Percentiles rank a stretch among this genome's conserved stretches.
These are phyloP conservation scores for Suillus discolor DNA, from an alignment of 768 basidiomycete species.

Conservation along the genomic window DNA sequence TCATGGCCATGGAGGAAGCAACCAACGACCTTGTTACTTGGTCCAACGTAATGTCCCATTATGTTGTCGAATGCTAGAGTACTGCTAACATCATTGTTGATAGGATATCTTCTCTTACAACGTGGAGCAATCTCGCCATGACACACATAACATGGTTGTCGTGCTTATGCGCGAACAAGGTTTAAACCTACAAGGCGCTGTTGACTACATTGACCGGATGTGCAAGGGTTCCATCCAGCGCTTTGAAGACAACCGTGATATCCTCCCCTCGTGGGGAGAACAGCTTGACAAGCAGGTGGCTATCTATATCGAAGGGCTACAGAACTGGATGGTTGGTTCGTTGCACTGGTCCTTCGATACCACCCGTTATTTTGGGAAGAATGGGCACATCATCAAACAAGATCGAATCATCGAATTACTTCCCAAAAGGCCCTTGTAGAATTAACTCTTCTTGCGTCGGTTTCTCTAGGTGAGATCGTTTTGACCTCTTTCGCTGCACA, in stretches of 20 bases:
- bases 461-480: neutral
- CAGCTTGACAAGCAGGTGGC: slow-evolving; percentile 60
- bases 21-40: slow-evolving; percentile 56
- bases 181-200: slow-evolving; percentile 58
- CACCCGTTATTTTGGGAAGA: slow-evolving; percentile 64
- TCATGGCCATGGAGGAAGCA: slow-evolving; percentile 46
- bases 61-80: slow-evolving; percentile 1
- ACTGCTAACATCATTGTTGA: slow-evolving; percentile 6
- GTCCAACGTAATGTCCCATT: slow-evolving; percentile 38
- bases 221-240: slow-evolving; percentile 57
- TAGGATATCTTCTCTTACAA: slow-evolving; percentile 81
- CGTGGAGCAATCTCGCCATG: slow-evolving; percentile 68
- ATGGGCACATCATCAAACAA: slow-evolving; percentile 40
- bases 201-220: slow-evolving; percentile 65
- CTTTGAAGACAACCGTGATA: slow-evolving; percentile 48
- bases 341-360: slow-evolving; percentile 67
- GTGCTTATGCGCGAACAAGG: slow-evolving; percentile 66
- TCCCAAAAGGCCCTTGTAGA: slow-evolving; percentile 35
- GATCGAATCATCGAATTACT: slow-evolving; percentile 54
- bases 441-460: neutral
- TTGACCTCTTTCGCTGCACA: neutral
- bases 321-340: slow-evolving; percentile 73
- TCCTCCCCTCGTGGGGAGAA: slow-evolving; percentile 63
- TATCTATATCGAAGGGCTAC: slow-evolving; percentile 62
- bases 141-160: slow-evolving; percentile 74